These are phyloP conservation scores for Schwanniomyces vanrijiae DNA, from an alignment of 805 yeast genomes.

Conservation along the genomic window DNA sequence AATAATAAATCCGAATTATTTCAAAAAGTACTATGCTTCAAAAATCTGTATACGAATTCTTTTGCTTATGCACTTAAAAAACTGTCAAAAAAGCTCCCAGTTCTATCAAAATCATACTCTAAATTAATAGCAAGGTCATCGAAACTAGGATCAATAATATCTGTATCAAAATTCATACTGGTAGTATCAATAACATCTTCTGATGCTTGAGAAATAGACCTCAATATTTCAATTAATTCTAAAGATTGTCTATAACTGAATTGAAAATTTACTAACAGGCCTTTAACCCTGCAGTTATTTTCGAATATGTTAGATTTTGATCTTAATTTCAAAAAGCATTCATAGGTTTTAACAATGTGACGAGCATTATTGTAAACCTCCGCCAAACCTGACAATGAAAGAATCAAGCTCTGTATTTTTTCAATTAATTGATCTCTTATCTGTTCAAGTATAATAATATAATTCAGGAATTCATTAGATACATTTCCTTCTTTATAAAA, in stretches of 20 bases:
- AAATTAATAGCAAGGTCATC: neutral
- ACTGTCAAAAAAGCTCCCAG: neutral
- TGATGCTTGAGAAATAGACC: neutral
- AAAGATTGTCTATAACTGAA: neutral
- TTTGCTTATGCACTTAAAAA: no score
- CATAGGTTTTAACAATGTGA: neutral
- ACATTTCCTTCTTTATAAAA: neutral
- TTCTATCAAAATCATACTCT: neutral
- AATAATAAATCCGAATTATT: no score
- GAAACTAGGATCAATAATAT: neutral
- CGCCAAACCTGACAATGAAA: neutral
- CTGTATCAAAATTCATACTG: neutral
- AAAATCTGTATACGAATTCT: no score
- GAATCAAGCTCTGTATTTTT: neutral
- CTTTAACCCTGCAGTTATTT: no score
- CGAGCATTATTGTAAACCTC: neutral
- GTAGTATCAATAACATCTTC: neutral
- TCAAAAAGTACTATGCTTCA: no score
- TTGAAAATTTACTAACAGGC: no score
- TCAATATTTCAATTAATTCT: neutral
- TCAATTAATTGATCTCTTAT: neutral
- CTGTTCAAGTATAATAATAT: neutral
- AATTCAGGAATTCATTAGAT: neutral
- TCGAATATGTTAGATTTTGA: neutral
- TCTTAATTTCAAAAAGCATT: neutral